Evolutionary conservation across 257 asterid species (phyloP).

Genomic region (Primulina huaijiensis): DNA sequence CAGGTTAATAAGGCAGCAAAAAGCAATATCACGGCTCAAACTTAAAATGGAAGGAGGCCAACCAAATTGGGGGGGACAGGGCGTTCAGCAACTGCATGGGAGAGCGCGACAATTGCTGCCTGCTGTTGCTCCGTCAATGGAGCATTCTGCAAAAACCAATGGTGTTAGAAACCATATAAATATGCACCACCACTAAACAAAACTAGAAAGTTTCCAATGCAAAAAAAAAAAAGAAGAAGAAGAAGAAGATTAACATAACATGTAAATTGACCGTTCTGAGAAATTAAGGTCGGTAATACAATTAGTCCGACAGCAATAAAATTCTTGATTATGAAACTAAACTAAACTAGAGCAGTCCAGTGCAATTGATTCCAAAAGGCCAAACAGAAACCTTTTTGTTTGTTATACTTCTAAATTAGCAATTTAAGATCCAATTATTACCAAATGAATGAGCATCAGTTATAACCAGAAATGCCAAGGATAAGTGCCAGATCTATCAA

Average conservation of each 20-base stretch:
- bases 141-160: constrained; percentile 49
- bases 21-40: constrained; percentile 16
- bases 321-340: neutral
- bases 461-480: neutral
- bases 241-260: too few species aligned
- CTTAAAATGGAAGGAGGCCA: constrained; percentile 23
- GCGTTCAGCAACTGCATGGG: constrained; percentile 93
- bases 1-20: neutral
- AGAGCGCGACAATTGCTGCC: constrained; percentile 82
- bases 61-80: constrained; percentile 86
- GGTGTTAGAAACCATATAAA: constrained; percentile 9
- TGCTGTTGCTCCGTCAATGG: constrained; percentile 95
- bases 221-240: too few species aligned
- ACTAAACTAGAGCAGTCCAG: constrained; percentile 10
- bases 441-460: neutral
- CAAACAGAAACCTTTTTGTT: neutral
- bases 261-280: neutral
- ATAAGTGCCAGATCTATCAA: constrained; percentile 25
- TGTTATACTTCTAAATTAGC: neutral
- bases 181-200: neutral
- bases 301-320: neutral
- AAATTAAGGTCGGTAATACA: neutral
- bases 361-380: constrained; percentile 7
- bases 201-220: neutral
- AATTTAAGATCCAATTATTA: constrained; percentile 11